These are phyloP conservation scores for Annulohypoxylon moriforme DNA, from an alignment of 495 filamentous ascomycete genomes.

Conservation along the genomic window DNA sequence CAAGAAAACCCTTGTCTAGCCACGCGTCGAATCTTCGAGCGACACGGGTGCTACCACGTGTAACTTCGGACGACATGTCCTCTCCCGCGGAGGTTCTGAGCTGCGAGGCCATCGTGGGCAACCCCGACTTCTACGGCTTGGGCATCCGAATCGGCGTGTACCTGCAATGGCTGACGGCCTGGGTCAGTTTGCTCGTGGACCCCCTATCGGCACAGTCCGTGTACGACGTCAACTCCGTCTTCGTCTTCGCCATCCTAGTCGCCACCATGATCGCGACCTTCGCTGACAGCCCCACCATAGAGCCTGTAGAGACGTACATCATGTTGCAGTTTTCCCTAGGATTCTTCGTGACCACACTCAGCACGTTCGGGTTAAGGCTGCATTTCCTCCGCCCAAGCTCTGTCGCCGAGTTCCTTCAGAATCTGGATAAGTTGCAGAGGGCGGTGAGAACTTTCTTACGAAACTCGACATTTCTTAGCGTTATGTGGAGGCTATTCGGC, in stretches of 20 bases:
- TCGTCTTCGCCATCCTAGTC: slow-evolving; percentile 43
- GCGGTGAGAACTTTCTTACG: not conserved
- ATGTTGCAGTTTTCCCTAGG: slow-evolving; percentile 41
- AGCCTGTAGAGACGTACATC: slow-evolving; percentile 37
- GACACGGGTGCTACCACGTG: slow-evolving; percentile 4
- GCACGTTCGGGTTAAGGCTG: slow-evolving; percentile 35
- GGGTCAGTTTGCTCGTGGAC: slow-evolving; percentile 43
- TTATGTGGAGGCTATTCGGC: not conserved
- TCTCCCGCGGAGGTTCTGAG: not conserved
- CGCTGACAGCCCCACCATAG: slow-evolving; percentile 3
- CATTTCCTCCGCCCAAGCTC: slow-evolving; percentile 28
- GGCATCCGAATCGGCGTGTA: slow-evolving; percentile 55
- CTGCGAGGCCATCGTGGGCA: slow-evolving; percentile 44
- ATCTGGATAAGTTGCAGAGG: not conserved
- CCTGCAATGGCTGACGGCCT: slow-evolving; percentile 49
- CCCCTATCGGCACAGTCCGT: slow-evolving; percentile 45
- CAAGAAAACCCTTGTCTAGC: not conserved
- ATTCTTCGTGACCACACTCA: slow-evolving; percentile 38
- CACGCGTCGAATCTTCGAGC: slow-evolving; percentile 2
- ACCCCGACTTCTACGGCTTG: slow-evolving; percentile 54
- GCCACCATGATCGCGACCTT: slow-evolving; percentile 33
- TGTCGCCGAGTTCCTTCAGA: slow-evolving; percentile 10
- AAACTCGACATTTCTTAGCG: not conserved
- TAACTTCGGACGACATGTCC: slow-evolving; percentile 14
- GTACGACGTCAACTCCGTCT: slow-evolving; percentile 44